phyloP scores from a whole-genome alignment of 345 rosid genomes.

The Sapria himalayana region DNA sequence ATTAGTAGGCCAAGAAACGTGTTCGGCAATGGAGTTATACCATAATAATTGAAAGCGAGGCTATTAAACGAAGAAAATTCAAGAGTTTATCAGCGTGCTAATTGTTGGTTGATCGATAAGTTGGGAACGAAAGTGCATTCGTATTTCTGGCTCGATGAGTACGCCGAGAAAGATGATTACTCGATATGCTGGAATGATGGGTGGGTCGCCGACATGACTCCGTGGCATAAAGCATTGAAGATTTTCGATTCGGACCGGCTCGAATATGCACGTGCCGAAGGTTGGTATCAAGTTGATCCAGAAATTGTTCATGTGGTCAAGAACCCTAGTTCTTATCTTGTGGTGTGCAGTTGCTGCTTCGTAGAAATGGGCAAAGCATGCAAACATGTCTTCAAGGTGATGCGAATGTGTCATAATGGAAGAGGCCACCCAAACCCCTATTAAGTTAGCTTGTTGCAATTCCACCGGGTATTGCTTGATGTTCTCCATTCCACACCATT shows the following conservation, averaged over 20 bases:
- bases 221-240: constrained; percentile 56
- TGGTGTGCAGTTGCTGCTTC: constrained; percentile 61
- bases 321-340: constrained; percentile 69
- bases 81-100: constrained; percentile 48
- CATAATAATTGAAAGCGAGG: constrained; percentile 61
- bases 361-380: constrained; percentile 70
- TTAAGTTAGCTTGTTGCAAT: constrained; percentile 40
- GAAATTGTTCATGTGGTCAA: constrained; percentile 35
- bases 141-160: constrained; percentile 91
- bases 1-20: constrained; percentile 64
- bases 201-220: constrained; percentile 72
- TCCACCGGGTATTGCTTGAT: constrained; percentile 36
- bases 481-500: constrained; percentile 34
- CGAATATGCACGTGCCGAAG: constrained; percentile 35
- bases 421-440: constrained; percentile 25
- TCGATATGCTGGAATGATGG: constrained; percentile 72
- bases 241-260: constrained; percentile 49
- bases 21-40: constrained; percentile 82
- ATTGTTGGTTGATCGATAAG: constrained; percentile 93
- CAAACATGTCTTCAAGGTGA: constrained; percentile 57
- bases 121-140: constrained; percentile 81
- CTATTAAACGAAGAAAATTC: constrained; percentile 50
- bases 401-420: constrained; percentile 18
- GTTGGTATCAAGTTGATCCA: constrained; percentile 28
- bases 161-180: constrained; percentile 58